Conservation (phyloP, 805 yeast species). For the Blastobotrys americana region DNA sequence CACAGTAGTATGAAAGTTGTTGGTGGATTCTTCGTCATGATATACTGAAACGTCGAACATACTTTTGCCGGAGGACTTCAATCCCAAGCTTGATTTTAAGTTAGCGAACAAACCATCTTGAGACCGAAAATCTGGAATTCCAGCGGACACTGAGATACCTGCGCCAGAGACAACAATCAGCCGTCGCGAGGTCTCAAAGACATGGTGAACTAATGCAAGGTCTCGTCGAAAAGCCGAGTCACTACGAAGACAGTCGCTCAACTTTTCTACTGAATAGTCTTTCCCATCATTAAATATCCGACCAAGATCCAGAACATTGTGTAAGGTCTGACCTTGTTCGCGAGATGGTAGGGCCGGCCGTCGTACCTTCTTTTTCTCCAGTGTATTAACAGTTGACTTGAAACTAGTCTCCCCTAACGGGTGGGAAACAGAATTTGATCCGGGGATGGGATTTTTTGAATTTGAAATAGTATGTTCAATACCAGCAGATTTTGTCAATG, state of each 20-base stretch:
- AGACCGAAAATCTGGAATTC: conserved; percentile 84
- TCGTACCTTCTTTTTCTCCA: conserved; percentile 11
- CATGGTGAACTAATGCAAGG: conserved; percentile 44
- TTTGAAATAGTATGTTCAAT: too few species aligned
- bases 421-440: too few species aligned
- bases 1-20: conserved; percentile 68
- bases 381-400: too few species aligned
- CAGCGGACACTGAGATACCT: conserved; percentile 84
- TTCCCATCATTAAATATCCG: background rate
- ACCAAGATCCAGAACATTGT: conserved; percentile 9
- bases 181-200: conserved; percentile 47
- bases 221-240: conserved; percentile 16
- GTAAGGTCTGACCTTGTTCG: conserved; percentile 6
- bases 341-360: conserved; percentile 11
- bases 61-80: conserved; percentile 52
- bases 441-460: too few species aligned
- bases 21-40: conserved; percentile 51
- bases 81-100: conserved; percentile 30
- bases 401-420: too few species aligned
- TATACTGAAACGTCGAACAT: conserved; percentile 77
- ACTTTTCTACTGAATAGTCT: background rate
- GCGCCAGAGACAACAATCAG: conserved; percentile 77
- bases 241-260: conserved; percentile 3
- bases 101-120: conserved; percentile 61
- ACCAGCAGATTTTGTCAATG: too few species aligned